These are phyloP conservation scores for Paecilomyces variotii DNA, from an alignment of 2,329 filamentous ascomycete species.

Conservation along the genomic window DNA sequence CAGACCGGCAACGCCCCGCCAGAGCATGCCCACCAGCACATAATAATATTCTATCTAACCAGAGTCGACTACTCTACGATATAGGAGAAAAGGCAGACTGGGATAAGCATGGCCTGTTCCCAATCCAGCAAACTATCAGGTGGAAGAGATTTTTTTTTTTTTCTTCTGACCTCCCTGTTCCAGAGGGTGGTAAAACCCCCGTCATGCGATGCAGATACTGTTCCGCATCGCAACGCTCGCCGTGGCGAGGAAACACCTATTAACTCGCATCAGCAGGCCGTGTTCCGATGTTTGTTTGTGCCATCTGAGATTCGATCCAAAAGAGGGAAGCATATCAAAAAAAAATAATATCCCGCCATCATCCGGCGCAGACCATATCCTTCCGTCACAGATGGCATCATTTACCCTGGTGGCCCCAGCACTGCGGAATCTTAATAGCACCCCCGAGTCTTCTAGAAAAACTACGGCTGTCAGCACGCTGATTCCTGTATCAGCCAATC, in stretches of 20 bases:
- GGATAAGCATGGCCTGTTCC: not conserved
- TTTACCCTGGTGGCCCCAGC: not conserved
- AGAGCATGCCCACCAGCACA: not conserved
- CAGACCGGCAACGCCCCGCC: not conserved
- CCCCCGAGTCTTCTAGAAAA: not conserved
- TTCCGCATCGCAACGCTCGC: not conserved
- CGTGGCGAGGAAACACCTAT: not conserved
- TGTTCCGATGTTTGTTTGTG: not conserved
- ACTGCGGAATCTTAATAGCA: not conserved
- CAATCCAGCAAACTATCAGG: not conserved
- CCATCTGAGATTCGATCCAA: not conserved
- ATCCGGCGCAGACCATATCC: not conserved
- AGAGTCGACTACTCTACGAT: not conserved
- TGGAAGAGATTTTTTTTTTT: not conserved
- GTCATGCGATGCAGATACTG: not conserved
- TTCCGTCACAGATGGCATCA: not conserved
- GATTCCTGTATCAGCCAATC: not conserved
- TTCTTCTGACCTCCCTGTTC: not conserved
- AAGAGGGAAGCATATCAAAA: not conserved
- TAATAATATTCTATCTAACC: not conserved
- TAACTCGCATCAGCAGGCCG: not conserved
- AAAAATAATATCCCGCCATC: not conserved
- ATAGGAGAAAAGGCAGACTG: not conserved
- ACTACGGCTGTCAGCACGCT: not conserved
- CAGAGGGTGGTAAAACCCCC: not conserved